These are phyloP conservation scores for Canna indica DNA, from an alignment of 176 grass and related monocot species.

Conservation along the genomic window DNA sequence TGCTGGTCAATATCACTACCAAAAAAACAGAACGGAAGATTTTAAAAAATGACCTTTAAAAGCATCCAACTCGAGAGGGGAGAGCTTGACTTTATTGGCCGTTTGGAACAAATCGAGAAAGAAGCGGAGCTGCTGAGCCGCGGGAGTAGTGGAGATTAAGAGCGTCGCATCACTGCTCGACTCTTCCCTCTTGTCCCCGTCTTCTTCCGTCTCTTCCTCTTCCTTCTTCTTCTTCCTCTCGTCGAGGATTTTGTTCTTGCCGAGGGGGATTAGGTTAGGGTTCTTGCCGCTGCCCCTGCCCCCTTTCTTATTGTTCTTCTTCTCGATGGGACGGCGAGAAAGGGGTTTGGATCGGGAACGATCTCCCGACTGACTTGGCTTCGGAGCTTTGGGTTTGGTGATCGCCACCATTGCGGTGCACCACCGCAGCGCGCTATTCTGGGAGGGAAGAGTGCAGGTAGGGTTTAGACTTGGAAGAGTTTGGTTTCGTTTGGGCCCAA, in stretches of 20 bases:
- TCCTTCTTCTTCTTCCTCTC: neutral
- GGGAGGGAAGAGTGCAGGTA: neutral
- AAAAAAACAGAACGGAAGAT: neutral
- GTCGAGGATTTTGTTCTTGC: constrained; percentile 12
- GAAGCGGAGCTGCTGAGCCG: constrained; percentile 54
- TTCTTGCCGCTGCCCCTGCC: neutral
- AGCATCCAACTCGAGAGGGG: constrained; percentile 66
- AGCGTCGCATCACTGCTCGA: constrained; percentile 2
- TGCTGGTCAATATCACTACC: neutral
- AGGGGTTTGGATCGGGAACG: neutral
- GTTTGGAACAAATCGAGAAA: constrained; percentile 69
- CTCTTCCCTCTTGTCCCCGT: constrained; percentile 1
- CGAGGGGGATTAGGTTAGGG: constrained; percentile 14
- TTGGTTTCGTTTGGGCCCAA: too few relatives aligned
- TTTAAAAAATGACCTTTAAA: constrained; percentile 15
- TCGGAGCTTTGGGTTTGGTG: neutral
- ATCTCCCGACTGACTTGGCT: neutral
- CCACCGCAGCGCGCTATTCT: neutral
- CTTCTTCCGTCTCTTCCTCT: neutral
- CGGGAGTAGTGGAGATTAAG: constrained; percentile 33
- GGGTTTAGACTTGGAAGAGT: neutral
- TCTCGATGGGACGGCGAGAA: neutral
- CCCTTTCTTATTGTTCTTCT: constrained; percentile 2
- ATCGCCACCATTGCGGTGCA: neutral
- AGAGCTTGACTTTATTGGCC: constrained; percentile 69